A percentile compares a stretch with the other conserved stretches of the same genome.
Evolutionary conservation across 805 yeast species (phyloP).

Genomic region (Suhomyces sp.): DNA sequence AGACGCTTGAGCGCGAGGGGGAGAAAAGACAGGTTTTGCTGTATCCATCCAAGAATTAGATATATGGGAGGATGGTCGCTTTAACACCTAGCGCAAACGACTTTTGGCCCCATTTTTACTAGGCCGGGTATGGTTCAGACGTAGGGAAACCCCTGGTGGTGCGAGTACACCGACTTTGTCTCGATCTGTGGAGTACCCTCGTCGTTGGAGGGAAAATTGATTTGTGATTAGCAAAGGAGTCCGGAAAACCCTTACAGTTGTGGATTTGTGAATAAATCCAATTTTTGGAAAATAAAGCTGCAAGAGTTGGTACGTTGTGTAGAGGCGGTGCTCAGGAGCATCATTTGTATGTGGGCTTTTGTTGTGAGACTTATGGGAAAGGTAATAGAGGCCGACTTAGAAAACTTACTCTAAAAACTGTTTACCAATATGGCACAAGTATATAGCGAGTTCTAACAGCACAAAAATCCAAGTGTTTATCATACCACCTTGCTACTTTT

Average conservation of each 20-base stretch:
- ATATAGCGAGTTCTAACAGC: too few relatives aligned
- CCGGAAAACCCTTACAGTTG: slow-evolving; percentile 5
- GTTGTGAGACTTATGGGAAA: background rate
- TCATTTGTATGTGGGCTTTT: slow-evolving; percentile 2
- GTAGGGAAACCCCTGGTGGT: background rate
- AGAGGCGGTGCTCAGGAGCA: background rate
- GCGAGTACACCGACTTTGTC: background rate
- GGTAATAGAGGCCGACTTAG: too few relatives aligned
- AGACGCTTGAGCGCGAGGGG: slow-evolving; percentile 1
- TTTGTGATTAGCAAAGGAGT: background rate
- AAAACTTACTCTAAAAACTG: too few relatives aligned
- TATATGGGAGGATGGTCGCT: background rate
- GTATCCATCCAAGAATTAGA: background rate
- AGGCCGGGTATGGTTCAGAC: background rate
- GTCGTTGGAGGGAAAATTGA: slow-evolving; percentile 3
- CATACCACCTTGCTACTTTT: too few relatives aligned
- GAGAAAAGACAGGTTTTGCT: background rate
- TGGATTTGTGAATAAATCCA: slow-evolving; percentile 1
- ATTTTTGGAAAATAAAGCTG: background rate
- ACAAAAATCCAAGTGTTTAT: too few relatives aligned
- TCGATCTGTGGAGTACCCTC: slow-evolving; percentile 1
- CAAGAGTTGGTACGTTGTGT: background rate
- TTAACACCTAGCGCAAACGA: background rate
- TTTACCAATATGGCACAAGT: too few relatives aligned
- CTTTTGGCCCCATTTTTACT: background rate